Evolutionary conservation across 768 basidiomycete genomes (phyloP), one percentile per base, ranked within the genome.

Genomic region (Rubroboletus pulcherrimus): DNA sequence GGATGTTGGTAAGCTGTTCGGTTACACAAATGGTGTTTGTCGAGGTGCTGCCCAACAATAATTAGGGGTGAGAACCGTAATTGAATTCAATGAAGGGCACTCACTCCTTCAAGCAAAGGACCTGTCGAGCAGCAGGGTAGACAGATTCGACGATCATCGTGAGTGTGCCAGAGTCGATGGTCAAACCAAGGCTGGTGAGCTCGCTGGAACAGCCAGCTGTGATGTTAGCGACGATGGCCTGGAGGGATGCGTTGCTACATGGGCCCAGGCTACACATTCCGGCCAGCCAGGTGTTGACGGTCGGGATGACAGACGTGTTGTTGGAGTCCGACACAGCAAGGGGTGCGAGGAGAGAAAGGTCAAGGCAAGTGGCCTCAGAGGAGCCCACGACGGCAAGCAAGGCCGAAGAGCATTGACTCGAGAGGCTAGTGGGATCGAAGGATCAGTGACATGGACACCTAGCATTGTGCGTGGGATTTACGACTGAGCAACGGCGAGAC

Each of bases 101-200:
- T 58, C 64, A 90, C 89, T 88, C 79, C 54, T 83, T 77, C 63
- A 90, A 71, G 66, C 89, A 92, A 10, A 72, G 66, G 9, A 85
- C 63, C 57, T 85, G 67, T 50, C 87, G 77, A 4, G 75, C 74
- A 2, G 78, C 73, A 2, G 87, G 85, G 66, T 87, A 91, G 33
- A 66, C 76, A 41, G 64, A 60, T 63, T 88, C 75, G 19, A 87
- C 77, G 19, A 73, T 40, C 4, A 73, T 38, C 3, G 74, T 74
- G 21, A 77, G 47, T 4, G 67, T 29, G 21, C 64, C 48, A 7
- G 64, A 17, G 41, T 60, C 29, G 35, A 30, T 53, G 11, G 21
- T 21, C 33, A 73, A 35, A 19, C 71, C 73, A 35, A 67, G 11
- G 34, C 60, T 59, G 12, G 58, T 38, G 5, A 81, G 65, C 31